These are phyloP conservation scores for Cryptomeria japonica DNA, from an alignment of 75 land plant species.

Conservation along the genomic window DNA sequence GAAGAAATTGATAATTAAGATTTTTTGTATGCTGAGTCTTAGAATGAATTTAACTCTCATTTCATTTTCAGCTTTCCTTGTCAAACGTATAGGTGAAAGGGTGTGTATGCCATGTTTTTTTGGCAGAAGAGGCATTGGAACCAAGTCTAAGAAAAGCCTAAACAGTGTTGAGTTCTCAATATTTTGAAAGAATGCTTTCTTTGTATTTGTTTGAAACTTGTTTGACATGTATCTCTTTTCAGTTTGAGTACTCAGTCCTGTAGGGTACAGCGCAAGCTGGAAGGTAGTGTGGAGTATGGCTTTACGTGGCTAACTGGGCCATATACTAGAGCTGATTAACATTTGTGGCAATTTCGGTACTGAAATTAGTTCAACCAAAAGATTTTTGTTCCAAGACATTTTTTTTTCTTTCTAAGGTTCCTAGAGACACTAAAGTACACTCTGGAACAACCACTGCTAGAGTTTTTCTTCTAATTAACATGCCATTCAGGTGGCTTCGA, in stretches of 20 bases:
- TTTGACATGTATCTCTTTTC: neutral
- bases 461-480: too few species aligned
- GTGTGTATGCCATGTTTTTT: neutral
- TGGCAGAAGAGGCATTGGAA: neutral
- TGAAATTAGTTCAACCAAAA: neutral
- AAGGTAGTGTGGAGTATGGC: neutral
- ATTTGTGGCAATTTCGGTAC: neutral
- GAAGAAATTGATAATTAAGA: neutral
- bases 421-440: neutral
- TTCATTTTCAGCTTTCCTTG: neutral
- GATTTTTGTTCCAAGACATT: neutral
- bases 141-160: neutral
- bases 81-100: neutral
- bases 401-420: neutral
- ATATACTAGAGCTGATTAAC: neutral
- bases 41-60: neutral
- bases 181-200: neutral
- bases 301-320: neutral
- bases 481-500: too few species aligned
- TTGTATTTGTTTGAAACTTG: neutral
- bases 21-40: neutral
- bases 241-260: neutral
- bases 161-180: neutral
- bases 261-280: neutral
- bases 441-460: too few species aligned